phyloP scores from a whole-genome alignment of 495 filamentous ascomycete species.

The Rhizodiscina lignyota region DNA sequence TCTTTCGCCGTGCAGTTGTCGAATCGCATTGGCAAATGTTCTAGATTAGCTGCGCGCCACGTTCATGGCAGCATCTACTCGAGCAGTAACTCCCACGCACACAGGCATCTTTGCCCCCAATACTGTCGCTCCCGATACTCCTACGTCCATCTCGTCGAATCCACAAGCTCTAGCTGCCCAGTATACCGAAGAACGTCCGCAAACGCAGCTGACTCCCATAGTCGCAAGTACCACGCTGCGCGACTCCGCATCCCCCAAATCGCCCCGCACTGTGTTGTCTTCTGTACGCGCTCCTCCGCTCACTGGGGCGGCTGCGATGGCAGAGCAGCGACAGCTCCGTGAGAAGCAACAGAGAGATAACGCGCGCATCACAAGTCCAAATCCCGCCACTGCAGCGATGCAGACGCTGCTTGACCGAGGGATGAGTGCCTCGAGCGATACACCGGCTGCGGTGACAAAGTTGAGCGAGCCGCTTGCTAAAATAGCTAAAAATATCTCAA shows the following conservation, averaged over 20 bases:
- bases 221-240: conserved; percentile 1
- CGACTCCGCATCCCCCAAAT: conserved; percentile 33
- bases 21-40: too few species aligned
- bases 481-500: conserved; percentile 22
- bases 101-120: conserved; percentile 15
- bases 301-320: conserved; percentile 38
- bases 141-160: conserved; percentile 11
- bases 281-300: conserved; percentile 30
- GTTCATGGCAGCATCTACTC: conserved; percentile 16
- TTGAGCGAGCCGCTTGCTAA: conserved; percentile 26
- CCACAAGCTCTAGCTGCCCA: conserved; percentile 2
- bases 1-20: too few species aligned
- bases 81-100: conserved; percentile 17
- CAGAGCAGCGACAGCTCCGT: conserved; percentile 32
- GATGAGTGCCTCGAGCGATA: conserved; percentile 35
- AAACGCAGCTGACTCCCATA: conserved; percentile 2
- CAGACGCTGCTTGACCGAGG: conserved; percentile 34
- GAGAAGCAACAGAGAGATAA: conserved; percentile 30
- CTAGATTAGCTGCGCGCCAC: too few species aligned
- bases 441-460: conserved; percentile 17
- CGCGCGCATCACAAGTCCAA: conserved; percentile 28
- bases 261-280: conserved; percentile 25
- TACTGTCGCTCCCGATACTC: conserved; percentile 12
- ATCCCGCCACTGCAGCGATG: conserved; percentile 34
- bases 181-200: background rate